Evolutionary conservation across 2,329 filamentous ascomycete species (phyloP).

Genomic region (Byssothecium circinans): DNA sequence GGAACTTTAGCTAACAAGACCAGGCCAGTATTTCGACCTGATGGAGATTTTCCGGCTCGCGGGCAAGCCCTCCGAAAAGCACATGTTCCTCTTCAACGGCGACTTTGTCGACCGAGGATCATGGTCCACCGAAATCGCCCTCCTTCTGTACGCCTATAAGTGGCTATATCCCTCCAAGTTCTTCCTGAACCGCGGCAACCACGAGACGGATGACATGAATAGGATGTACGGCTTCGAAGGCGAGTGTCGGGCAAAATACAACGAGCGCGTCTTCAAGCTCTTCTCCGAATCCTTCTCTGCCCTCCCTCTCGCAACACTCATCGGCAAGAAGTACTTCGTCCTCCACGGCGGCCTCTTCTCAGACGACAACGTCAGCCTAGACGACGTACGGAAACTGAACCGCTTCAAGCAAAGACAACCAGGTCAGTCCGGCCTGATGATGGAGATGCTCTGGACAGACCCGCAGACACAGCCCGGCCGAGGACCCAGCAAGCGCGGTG

Average conservation of each 20-base stretch:
- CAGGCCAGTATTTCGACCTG: constrained; percentile 95
- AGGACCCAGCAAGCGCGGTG: constrained; percentile 93
- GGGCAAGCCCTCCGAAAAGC: constrained; percentile 78
- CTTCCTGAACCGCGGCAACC: constrained; percentile 97
- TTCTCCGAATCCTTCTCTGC: constrained; percentile 99
- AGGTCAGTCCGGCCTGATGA: constrained; percentile 93
- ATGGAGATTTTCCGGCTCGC: constrained; percentile 95
- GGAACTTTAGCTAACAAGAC: constrained; percentile 4
- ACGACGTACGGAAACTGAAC: constrained; percentile 92
- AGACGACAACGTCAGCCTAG: constrained; percentile 85
- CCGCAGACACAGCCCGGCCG: constrained; percentile 83
- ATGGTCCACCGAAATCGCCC: constrained; percentile 96
- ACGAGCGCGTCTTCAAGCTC: constrained; percentile 90
- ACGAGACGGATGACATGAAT: constrained; percentile 99
- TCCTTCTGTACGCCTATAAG: constrained; percentile 94
- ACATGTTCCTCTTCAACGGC: constrained; percentile 96
- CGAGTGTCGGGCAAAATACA: constrained; percentile 98
- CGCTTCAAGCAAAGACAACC: constrained; percentile 89
- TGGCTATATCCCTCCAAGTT: constrained; percentile 85
- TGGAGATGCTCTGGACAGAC: constrained; percentile 99
- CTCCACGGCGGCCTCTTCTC: constrained; percentile 96
- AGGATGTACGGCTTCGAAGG: constrained; percentile 97
- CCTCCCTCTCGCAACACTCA: constrained; percentile 84
- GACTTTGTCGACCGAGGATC: constrained; percentile 98
- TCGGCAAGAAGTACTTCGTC: constrained; percentile 87